A percentile compares a stretch with the other conserved stretches of the same genome.
Evolutionary conservation across 2,329 filamentous ascomycete genomes (phyloP).

Genomic region (Aureobasidium mangrovei): DNA sequence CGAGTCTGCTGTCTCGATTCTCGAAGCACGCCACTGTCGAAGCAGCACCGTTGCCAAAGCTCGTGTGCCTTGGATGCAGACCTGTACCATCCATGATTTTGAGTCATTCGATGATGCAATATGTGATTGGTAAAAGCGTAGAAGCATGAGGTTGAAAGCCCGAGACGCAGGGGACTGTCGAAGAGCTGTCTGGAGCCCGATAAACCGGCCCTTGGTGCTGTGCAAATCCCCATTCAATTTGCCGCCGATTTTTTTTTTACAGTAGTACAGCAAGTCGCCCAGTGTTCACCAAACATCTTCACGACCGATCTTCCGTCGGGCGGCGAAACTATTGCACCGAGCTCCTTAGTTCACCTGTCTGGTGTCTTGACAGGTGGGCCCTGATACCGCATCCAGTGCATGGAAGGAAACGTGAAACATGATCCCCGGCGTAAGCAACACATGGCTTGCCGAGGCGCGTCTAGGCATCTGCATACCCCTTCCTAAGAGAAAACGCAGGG

Average conservation of each 20-base stretch:
- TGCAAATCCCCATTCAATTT: not conserved
- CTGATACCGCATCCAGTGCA: not conserved
- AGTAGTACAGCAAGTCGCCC: not conserved
- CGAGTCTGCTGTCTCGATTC: not conserved
- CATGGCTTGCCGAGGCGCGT: not conserved
- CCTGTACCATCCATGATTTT: not conserved
- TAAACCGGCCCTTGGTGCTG: not conserved
- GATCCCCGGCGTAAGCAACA: not conserved
- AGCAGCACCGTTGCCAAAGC: not conserved
- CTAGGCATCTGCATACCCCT: constrained; percentile 2
- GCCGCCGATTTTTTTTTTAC: not conserved
- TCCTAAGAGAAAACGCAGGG: not conserved
- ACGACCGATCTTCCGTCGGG: constrained; percentile 4
- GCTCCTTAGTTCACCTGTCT: not conserved
- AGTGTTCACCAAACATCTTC: not conserved
- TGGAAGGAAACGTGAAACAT: not conserved
- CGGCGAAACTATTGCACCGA: constrained; percentile 12
- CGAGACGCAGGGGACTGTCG: not conserved
- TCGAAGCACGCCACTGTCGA: constrained; percentile 1
- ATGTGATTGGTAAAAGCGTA: not conserved
- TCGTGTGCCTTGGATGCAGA: not conserved
- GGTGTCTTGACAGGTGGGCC: constrained; percentile 1
- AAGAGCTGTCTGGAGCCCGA: not conserved
- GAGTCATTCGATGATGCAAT: not conserved
- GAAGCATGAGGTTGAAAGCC: not conserved